Evolutionary conservation across 176 grass and related monocot genomes (phyloP), one percentile per base, ranked within the genome.

Genomic region (Avena atlantica): DNA sequence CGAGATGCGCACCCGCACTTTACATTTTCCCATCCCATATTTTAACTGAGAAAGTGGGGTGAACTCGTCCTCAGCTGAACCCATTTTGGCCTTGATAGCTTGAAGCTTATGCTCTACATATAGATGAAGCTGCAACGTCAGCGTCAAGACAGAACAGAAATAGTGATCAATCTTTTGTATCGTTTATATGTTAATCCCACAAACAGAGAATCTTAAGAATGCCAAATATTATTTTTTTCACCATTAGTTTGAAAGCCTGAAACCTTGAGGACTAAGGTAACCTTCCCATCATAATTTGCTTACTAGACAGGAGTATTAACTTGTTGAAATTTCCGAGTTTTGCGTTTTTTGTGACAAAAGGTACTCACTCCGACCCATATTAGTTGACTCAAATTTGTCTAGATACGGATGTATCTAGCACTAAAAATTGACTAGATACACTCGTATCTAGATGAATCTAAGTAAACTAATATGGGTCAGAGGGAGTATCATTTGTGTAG

Each of bases 21-120:
- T 53, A 53, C 48, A 76, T 0, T 76, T 76, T 50, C 15, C 73
- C 49, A 31, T 53, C 53, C 24, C 73, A 53, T 76, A 29, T 1
- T 17, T 5, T 53, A 76, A 31, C 73, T 76, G 73, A 53, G 73
- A 53, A 50, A 76, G 73, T 76, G 73, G 73, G 73, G 73, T 76
- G 73, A 76, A 76, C 24, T 19, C 73, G 19, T 31, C 48, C 73
- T 17, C 48, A 31, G 24, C 24, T 53, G 73, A 76, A 76, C 73
- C 73, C 73, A 76, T 76, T 52, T 52, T 8, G 3, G 48, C 48
- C 24, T 53, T 50, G 73, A 17, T 53, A 12, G 23, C 73, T 53
- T 53, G 73, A 76, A 76, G 64, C 64, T 8, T 67, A 67, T 67
- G 62, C 62, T 65, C 62, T 65, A 65, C 62, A 65, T 29, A 65